phyloP scores from a whole-genome alignment of 2,329 filamentous ascomycete species.

The Zymoseptoria passerinii region DNA sequence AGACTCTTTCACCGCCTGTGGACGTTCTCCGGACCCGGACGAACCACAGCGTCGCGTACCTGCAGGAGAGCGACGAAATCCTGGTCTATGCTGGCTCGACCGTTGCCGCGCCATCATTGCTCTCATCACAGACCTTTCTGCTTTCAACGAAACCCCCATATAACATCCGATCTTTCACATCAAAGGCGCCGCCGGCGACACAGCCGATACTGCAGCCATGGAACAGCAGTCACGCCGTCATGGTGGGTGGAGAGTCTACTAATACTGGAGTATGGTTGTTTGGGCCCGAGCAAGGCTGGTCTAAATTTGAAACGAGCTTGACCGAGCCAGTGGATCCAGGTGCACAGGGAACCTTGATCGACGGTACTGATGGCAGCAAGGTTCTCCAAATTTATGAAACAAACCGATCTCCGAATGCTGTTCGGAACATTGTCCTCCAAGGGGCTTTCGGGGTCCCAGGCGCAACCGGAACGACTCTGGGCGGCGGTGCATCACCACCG shows the following conservation, averaged over 20 bases:
- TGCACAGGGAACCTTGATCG: conserved; percentile 52
- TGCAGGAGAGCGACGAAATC: conserved; percentile 62
- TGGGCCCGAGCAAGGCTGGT: conserved; percentile 55
- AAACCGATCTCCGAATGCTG: conserved; percentile 62
- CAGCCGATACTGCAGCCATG: conserved; percentile 67
- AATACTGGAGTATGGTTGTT: conserved; percentile 70
- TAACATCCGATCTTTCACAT: conserved; percentile 50
- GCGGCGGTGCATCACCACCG: conserved; percentile 24
- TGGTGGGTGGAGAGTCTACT: conserved; percentile 62
- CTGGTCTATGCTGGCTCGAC: conserved; percentile 73
- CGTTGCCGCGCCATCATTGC: conserved; percentile 44
- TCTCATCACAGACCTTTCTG: conserved; percentile 67
- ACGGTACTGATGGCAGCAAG: conserved; percentile 67
- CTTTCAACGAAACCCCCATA: conserved; percentile 61
- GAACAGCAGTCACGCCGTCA: conserved; percentile 60
- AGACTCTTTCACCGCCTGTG: conserved; percentile 43
- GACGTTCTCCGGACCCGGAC: conserved; percentile 58
- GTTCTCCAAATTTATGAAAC: conserved; percentile 73
- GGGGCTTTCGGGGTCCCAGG: conserved; percentile 49
- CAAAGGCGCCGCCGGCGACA: conserved; percentile 53
- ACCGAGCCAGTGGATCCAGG: conserved; percentile 33
- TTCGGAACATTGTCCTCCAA: conserved; percentile 61
- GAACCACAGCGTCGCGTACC: conserved; percentile 64
- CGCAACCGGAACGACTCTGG: conserved; percentile 42
- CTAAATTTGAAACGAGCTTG: conserved; percentile 56